Percentiles rank a stretch among this genome's conserved stretches.
phyloP scores from a whole-genome alignment of 2,329 filamentous ascomycete species.

The Clarireedia sp. region DNA sequence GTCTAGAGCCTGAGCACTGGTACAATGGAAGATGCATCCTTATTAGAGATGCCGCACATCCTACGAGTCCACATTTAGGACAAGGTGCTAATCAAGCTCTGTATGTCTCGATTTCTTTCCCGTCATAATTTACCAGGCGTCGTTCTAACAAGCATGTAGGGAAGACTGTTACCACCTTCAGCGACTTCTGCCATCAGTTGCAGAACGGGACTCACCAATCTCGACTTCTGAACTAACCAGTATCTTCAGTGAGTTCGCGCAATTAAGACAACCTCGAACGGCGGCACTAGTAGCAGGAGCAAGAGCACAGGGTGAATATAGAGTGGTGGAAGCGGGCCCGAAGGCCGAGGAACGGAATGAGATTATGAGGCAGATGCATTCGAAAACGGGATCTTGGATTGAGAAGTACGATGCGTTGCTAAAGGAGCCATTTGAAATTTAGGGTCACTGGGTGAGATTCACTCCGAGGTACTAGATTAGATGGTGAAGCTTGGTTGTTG shows the following conservation, averaged over 20 bases:
- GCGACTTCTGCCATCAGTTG: not conserved
- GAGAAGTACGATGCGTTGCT: not conserved
- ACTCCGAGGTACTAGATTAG: no score
- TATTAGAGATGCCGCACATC: slow-evolving; percentile 48
- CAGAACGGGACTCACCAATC: not conserved
- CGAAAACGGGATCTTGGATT: not conserved
- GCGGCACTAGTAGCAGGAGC: slow-evolving; percentile 1
- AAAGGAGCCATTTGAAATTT: not conserved
- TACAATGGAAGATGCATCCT: slow-evolving; percentile 37
- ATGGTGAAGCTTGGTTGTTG: no score
- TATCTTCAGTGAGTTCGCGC: slow-evolving; percentile 1
- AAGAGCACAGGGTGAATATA: slow-evolving; percentile 8
- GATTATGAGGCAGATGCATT: not conserved
- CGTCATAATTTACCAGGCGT: not conserved
- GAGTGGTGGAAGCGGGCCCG: not conserved
- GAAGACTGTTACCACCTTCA: not conserved
- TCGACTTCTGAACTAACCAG: not conserved
- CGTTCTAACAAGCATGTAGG: not conserved
- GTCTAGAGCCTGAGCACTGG: slow-evolving; percentile 13
- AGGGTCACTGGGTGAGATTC: not conserved
- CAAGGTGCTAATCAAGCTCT: slow-evolving; percentile 15
- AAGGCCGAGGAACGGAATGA: slow-evolving; percentile 2
- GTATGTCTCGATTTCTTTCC: not conserved
- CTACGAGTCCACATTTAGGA: slow-evolving; percentile 14
- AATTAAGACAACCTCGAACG: slow-evolving; percentile 6